Conservation (phyloP, 345 rosid genomes). For the Clarkia xantiana region DNA sequence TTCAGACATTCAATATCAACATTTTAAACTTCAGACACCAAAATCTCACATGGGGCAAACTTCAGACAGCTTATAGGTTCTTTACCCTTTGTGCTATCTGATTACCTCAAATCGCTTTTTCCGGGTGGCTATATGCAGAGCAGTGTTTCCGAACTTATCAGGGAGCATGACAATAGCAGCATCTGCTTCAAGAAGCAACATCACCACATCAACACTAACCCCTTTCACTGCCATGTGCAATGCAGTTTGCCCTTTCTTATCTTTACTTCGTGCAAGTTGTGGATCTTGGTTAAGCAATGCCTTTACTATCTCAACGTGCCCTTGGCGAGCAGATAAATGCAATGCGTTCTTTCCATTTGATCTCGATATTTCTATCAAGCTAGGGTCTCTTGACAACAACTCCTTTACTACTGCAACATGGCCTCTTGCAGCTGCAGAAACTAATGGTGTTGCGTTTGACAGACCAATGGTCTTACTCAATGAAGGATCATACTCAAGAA, state of each 20-base stretch:
- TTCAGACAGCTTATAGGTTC: no score
- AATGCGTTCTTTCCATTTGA: slow-evolving; percentile 84
- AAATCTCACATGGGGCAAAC: no score
- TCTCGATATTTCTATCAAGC: slow-evolving; percentile 45
- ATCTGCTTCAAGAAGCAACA: slow-evolving; percentile 58
- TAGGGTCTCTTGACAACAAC: slow-evolving; percentile 47
- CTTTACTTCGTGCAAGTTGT: slow-evolving; percentile 62
- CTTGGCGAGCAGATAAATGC: slow-evolving; percentile 87
- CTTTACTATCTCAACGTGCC: slow-evolving; percentile 69
- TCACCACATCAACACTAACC: slow-evolving; percentile 46
- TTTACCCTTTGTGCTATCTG: no score
- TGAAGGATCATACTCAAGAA: slow-evolving; percentile 48
- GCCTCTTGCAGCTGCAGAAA: slow-evolving; percentile 72
- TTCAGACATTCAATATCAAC: no score
- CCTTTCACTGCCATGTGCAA: slow-evolving; percentile 98
- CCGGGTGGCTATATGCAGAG: slow-evolving; percentile 75
- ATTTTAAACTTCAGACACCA: no score
- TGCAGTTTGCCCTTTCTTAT: slow-evolving; percentile 91
- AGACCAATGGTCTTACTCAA: slow-evolving; percentile 61
- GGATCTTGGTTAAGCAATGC: slow-evolving; percentile 53
- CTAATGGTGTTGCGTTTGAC: slow-evolving; percentile 74
- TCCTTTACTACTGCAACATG: slow-evolving; percentile 45
- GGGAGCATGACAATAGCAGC: slow-evolving; percentile 73
- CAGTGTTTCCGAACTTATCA: slow-evolving; percentile 70
- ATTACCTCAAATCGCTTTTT: slow-evolving; percentile 74